These are phyloP conservation scores for Entophlyctis luteolus DNA, from an alignment of 192 early-diverging fungal genomes.

Conservation along the genomic window DNA sequence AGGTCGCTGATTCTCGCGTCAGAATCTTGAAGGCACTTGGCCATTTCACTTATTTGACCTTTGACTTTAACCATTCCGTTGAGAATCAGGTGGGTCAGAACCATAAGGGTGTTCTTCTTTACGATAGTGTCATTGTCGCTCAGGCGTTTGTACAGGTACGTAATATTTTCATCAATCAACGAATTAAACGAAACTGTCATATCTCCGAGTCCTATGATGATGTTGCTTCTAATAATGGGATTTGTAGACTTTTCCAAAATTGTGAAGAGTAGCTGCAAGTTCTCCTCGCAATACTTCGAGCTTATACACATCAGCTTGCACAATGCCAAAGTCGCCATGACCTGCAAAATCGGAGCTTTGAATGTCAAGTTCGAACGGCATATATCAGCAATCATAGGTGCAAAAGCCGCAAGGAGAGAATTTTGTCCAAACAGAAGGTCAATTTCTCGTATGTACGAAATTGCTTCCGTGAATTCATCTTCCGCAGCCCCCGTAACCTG, in stretches of 20 bases:
- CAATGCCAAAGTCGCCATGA: constrained; percentile 79
- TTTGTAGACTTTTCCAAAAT: constrained; percentile 81
- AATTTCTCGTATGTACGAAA: constrained; percentile 81
- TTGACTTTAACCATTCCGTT: constrained; percentile 99
- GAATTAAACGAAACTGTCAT: constrained; percentile 97
- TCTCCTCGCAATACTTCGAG: constrained; percentile 86
- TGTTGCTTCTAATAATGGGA: constrained; percentile 86
- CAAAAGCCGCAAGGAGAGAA: constrained; percentile 77
- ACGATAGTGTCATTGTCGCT: constrained; percentile 72
- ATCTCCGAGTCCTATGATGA: constrained; percentile 96
- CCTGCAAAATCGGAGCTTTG: constrained; percentile 82
- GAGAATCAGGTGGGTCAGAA: constrained; percentile 92
- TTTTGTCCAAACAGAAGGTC: constrained; percentile 80
- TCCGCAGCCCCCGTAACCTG: constrained; percentile 88
- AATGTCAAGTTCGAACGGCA: constrained; percentile 79
- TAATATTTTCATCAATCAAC: constrained; percentile 93
- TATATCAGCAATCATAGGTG: constrained; percentile 74
- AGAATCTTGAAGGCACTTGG: constrained; percentile 83
- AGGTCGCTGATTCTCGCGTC: constrained; percentile 87
- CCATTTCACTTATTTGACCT: constrained; percentile 97
- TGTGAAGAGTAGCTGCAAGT: constrained; percentile 86
- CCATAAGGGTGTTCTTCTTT: constrained; percentile 98
- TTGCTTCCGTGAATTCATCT: constrained; percentile 91
- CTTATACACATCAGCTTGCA: constrained; percentile 98
- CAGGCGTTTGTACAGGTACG: constrained; percentile 89